phyloP scores from a whole-genome alignment of 2,329 filamentous ascomycete genomes.

The Nigrospora sphaerica region DNA sequence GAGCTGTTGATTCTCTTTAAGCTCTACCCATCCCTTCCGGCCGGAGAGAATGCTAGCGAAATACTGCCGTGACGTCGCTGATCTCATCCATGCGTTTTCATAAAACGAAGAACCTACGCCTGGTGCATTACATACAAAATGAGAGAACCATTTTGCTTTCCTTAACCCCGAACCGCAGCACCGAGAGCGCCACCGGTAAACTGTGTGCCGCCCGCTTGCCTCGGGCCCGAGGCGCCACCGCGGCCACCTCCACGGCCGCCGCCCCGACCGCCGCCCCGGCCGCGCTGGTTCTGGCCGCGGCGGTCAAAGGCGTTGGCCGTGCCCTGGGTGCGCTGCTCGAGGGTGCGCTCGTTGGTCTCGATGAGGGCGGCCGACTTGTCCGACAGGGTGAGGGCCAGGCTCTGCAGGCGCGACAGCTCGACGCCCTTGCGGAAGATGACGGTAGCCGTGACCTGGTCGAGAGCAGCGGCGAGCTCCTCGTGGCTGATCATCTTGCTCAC shows the following conservation, averaged over 20 bases:
- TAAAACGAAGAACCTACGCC: constrained; percentile 7
- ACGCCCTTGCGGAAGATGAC: constrained; percentile 99
- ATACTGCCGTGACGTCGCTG: constrained; percentile 3
- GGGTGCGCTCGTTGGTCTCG: constrained; percentile 92
- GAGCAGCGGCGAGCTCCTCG: constrained; percentile 90
- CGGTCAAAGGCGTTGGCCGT: constrained; percentile 93
- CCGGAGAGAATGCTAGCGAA: neutral
- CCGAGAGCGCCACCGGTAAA: constrained; percentile 78
- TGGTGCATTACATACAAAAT: constrained; percentile 15
- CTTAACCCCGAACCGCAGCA: constrained; percentile 55
- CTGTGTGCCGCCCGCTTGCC: constrained; percentile 66
- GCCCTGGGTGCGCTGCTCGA: constrained; percentile 95
- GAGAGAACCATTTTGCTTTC: constrained; percentile 12
- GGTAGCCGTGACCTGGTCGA: constrained; percentile 95
- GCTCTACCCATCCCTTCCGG: constrained; percentile 1
- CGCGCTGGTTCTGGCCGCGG: constrained; percentile 68
- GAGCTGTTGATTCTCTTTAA: constrained; percentile 2
- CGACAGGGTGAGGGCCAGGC: constrained; percentile 83
- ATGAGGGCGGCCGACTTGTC: constrained; percentile 96
- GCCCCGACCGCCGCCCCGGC: constrained; percentile 54
- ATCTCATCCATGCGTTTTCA: constrained; percentile 2
- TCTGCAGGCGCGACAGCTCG: constrained; percentile 92
- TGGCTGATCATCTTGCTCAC: constrained; percentile 99
- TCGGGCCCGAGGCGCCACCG: constrained; percentile 55
- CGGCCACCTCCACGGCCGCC: constrained; percentile 27